These are phyloP conservation scores for Didymella exigua DNA, from an alignment of 2,329 filamentous ascomycete genomes.

Conservation along the genomic window DNA sequence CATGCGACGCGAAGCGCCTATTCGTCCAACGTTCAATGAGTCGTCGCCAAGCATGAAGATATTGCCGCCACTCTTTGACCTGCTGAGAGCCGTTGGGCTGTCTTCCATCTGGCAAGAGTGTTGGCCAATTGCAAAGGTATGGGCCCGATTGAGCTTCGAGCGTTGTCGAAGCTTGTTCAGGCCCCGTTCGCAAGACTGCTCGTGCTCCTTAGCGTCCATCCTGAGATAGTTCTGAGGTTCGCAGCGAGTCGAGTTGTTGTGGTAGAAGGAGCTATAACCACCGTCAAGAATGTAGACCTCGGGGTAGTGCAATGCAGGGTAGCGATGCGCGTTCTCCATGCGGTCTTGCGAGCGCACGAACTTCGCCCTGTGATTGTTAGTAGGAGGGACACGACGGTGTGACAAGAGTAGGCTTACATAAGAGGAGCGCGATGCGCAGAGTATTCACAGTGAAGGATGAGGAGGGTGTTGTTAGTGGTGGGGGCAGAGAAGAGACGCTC, in stretches of 20 bases:
- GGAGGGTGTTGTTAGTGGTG: constrained; percentile 74
- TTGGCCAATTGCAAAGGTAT: constrained; percentile 94
- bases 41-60: constrained; percentile 42
- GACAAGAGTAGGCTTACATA: constrained; percentile 61
- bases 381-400: not conserved
- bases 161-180: constrained; percentile 91
- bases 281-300: constrained; percentile 97
- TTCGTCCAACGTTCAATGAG: constrained; percentile 38
- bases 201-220: constrained; percentile 92
- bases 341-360: constrained; percentile 90
- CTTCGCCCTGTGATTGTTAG: constrained; percentile 65
- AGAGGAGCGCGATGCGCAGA: constrained; percentile 94
- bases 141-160: constrained; percentile 81
- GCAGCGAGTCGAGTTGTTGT: constrained; percentile 77
- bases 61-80: constrained; percentile 41
- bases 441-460: constrained; percentile 98
- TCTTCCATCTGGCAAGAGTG: constrained; percentile 65
- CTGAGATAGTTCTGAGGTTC: constrained; percentile 95
- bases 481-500: constrained; percentile 70
- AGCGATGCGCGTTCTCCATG: constrained; percentile 80
- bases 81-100: constrained; percentile 59
- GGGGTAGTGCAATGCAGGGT: constrained; percentile 89
- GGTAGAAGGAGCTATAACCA: constrained; percentile 93
- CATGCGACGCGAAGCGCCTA: constrained; percentile 45
- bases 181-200: constrained; percentile 90